Conservation (phyloP, 176 grass and related monocot genomes). For the Tillandsia leiboldiana region DNA sequence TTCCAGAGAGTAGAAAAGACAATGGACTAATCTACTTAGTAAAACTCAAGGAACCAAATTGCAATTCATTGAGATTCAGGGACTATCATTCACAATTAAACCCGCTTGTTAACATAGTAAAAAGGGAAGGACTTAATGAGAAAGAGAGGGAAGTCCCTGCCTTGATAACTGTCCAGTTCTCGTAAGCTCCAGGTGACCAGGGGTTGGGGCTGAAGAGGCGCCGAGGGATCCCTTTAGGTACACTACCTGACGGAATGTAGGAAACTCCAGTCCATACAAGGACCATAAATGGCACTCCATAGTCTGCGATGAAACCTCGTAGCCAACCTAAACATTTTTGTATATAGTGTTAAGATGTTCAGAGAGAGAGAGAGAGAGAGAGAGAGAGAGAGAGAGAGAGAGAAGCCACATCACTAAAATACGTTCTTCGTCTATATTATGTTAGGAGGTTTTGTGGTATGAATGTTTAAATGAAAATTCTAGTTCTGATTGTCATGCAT, state of each 20-base stretch:
- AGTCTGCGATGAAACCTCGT: slow-evolving; percentile 83
- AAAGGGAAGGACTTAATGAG: background rate
- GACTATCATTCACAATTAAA: background rate
- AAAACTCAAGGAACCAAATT: too few relatives aligned
- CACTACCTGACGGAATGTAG: slow-evolving; percentile 54
- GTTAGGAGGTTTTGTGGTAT: too few relatives aligned
- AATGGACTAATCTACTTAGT: too few relatives aligned
- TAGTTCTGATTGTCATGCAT: slow-evolving; percentile 3
- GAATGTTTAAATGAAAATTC: background rate
- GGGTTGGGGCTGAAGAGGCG: slow-evolving; percentile 97
- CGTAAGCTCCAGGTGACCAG: slow-evolving; percentile 95
- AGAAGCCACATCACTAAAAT: background rate
- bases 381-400: background rate
- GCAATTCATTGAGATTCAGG: too few relatives aligned
- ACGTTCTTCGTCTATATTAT: too few relatives aligned
- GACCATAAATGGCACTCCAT: slow-evolving; percentile 95
- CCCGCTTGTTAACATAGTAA: background rate
- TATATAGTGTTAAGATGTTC: background rate
- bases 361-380: background rate
- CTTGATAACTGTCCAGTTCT: slow-evolving; percentile 93
- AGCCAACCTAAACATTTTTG: slow-evolving; percentile 53
- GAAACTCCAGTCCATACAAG: slow-evolving; percentile 95
- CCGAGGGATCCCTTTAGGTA: slow-evolving; percentile 79
- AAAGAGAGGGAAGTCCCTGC: slow-evolving; percentile 8
- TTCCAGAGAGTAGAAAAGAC: too few relatives aligned